Conservation (phyloP, 2,329 filamentous ascomycete genomes). For the Hirsutella minnesotensis region DNA sequence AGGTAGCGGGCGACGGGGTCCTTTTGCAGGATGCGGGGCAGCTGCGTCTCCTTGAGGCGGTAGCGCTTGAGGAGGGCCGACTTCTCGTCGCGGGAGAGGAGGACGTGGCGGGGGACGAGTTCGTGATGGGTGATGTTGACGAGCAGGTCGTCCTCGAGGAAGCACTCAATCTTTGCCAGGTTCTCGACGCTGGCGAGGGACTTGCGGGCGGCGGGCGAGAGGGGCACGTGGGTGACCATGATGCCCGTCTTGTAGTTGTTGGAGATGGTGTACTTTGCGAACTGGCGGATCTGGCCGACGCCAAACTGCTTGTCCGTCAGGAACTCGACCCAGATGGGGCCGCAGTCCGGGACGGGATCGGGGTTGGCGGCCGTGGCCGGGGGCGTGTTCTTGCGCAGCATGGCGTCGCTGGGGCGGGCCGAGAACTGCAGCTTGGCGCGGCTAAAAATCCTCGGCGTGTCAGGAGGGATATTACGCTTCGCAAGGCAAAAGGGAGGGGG, state of each 20-base stretch:
- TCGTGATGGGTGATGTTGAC: constrained; percentile 99
- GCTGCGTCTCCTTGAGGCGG: constrained; percentile 91
- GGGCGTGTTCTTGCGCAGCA: constrained; percentile 75
- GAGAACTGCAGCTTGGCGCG: constrained; percentile 79
- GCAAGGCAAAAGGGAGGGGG: not conserved
- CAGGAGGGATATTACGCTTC: not conserved
- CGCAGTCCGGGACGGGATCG: constrained; percentile 61
- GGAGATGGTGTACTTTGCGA: constrained; percentile 69
- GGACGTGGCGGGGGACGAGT: constrained; percentile 83
- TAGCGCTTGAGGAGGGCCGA: constrained; percentile 74
- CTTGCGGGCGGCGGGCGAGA: constrained; percentile 81
- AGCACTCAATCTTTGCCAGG: constrained; percentile 78
- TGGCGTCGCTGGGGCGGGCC: constrained; percentile 68
- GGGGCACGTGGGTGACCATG: constrained; percentile 71
- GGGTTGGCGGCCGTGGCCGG: constrained; percentile 57
- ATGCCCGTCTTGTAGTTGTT: constrained; percentile 84
- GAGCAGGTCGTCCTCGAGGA: constrained; percentile 87
- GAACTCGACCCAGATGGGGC: constrained; percentile 91
- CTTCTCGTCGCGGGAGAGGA: constrained; percentile 88
- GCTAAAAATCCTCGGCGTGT: constrained; percentile 61
- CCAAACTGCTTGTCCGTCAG: constrained; percentile 68
- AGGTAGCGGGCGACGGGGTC: constrained; percentile 91
- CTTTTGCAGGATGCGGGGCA: constrained; percentile 81
- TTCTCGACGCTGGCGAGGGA: constrained; percentile 67
- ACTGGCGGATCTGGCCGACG: constrained; percentile 83